Evolutionary conservation across 768 basidiomycete genomes (phyloP).

Genomic region (Cantharellus cinnabarinus): DNA sequence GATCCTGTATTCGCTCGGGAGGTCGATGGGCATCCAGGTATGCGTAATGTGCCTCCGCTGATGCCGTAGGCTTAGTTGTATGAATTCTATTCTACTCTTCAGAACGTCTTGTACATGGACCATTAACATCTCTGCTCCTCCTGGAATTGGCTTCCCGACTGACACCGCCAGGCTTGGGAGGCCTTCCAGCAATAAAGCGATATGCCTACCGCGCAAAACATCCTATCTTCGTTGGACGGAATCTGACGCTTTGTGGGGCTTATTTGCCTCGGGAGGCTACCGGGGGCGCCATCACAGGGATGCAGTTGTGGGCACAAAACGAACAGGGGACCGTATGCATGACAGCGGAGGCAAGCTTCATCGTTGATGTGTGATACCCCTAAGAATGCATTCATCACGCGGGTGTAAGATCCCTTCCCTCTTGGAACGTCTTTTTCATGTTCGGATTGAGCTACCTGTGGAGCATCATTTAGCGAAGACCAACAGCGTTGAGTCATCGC

Average conservation of each 20-base stretch:
- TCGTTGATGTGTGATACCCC: too few species aligned
- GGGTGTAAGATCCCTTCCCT: too few species aligned
- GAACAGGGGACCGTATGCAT: constrained; percentile 43
- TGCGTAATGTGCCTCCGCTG: constrained; percentile 7
- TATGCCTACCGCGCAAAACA: constrained; percentile 58
- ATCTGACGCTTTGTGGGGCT: constrained; percentile 10
- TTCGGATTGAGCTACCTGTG: too few species aligned
- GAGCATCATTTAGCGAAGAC: too few species aligned
- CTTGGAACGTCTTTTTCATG: too few species aligned
- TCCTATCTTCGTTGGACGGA: constrained; percentile 15
- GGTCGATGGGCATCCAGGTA: constrained; percentile 55
- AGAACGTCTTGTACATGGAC: constrained; percentile 76
- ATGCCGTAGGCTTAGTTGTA: neutral
- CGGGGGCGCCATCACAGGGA: constrained; percentile 16
- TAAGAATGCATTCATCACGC: too few species aligned
- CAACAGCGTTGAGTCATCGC: too few species aligned
- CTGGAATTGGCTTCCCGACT: constrained; percentile 38
- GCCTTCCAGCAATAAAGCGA: constrained; percentile 20
- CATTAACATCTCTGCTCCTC: constrained; percentile 60
- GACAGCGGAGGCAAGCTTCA: constrained; percentile 20
- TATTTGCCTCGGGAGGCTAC: neutral
- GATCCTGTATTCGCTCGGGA: constrained; percentile 50
- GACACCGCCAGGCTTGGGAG: constrained; percentile 25
- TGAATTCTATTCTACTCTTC: constrained; percentile 1
- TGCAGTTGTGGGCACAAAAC: constrained; percentile 39